Conservation (phyloP, 2,329 filamentous ascomycete species). For the Lecanicillium sp. region DNA sequence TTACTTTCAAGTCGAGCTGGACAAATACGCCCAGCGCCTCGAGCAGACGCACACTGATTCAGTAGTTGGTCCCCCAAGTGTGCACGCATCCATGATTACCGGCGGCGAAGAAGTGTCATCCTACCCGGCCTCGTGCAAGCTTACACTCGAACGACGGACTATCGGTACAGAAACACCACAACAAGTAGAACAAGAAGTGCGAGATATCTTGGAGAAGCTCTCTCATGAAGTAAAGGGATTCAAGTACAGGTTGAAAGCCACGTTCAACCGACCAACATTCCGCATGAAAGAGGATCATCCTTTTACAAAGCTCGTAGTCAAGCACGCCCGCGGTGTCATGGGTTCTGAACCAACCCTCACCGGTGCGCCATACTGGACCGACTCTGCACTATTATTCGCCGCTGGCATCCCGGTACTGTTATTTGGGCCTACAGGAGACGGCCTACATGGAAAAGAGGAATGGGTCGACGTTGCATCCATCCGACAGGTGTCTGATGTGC, state of each 20-base stretch:
- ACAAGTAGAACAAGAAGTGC: conserved; percentile 27
- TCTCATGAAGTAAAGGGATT: conserved; percentile 26
- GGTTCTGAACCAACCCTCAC: conserved; percentile 17
- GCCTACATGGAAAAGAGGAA: conserved; percentile 41
- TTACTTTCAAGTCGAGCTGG: conserved; percentile 35
- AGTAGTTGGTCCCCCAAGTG: conserved; percentile 26
- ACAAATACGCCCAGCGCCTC: conserved; percentile 30
- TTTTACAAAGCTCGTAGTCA: conserved; percentile 25
- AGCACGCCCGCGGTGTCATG: conserved; percentile 18
- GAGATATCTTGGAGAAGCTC: conserved; percentile 25
- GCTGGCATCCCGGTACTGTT: conserved; percentile 37
- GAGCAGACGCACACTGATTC: conserved; percentile 18
- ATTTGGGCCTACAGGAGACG: conserved; percentile 38
- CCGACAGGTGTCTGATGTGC: conserved; percentile 19
- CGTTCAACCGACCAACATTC: conserved; percentile 33
- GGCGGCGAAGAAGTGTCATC: conserved; percentile 44
- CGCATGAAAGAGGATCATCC: conserved; percentile 30
- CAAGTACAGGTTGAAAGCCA: conserved; percentile 28
- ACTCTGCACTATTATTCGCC: conserved; percentile 37
- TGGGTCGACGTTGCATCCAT: conserved; percentile 38
- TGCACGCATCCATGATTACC: conserved; percentile 39
- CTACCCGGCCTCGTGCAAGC: conserved; percentile 39
- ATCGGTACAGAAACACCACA: conserved; percentile 32
- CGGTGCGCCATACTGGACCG: conserved; percentile 37
- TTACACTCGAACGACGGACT: conserved; percentile 40